A percentile compares a stretch with the other conserved stretches of the same genome.
These are phyloP conservation scores for Neonectria faginata DNA, from an alignment of 2,329 filamentous ascomycete species.

Conservation along the genomic window DNA sequence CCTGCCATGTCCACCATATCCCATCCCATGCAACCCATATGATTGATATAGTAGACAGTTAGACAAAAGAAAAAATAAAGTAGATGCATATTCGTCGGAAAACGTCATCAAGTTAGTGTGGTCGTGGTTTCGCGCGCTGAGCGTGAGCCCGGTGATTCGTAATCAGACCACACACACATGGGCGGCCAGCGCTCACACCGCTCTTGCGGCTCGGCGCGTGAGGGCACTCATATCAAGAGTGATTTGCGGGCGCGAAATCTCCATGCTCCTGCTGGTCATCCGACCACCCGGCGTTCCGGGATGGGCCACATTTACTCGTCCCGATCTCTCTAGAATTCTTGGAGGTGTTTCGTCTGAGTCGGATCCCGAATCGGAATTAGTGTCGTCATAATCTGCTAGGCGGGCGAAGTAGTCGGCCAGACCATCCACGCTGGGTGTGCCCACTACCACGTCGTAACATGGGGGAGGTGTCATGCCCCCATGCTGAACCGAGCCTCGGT, in stretches of 20 bases:
- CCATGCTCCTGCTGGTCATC: constrained; percentile 68
- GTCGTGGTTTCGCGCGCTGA: constrained; percentile 4
- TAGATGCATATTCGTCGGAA: constrained; percentile 35
- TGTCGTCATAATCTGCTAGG: constrained; percentile 68
- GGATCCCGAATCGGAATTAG: constrained; percentile 55
- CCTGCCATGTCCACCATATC: constrained; percentile 21
- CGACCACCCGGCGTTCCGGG: constrained; percentile 66
- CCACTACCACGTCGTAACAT: constrained; percentile 83
- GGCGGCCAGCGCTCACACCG: constrained; percentile 40
- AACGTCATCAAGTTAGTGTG: constrained; percentile 27
- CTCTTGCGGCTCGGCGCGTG: constrained; percentile 40
- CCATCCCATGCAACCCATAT: constrained; percentile 37
- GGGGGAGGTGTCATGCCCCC: constrained; percentile 81
- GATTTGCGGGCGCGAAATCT: constrained; percentile 59
- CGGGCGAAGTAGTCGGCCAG: constrained; percentile 90
- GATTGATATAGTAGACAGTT: constrained; percentile 32
- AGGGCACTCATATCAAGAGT: constrained; percentile 44
- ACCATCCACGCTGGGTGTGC: constrained; percentile 73
- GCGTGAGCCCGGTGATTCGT: constrained; percentile 1
- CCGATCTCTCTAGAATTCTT: constrained; percentile 62
- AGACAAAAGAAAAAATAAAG: constrained; percentile 36
- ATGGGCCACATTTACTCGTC: constrained; percentile 69
- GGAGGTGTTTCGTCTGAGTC: constrained; percentile 58
- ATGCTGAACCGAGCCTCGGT: constrained; percentile 32
- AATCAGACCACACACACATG: constrained; percentile 40